Evolutionary conservation across 1,284 basidiomycete genomes (phyloP), one percentile per base, ranked within the genome.

Genomic region (Ceratobasidium sp.): DNA sequence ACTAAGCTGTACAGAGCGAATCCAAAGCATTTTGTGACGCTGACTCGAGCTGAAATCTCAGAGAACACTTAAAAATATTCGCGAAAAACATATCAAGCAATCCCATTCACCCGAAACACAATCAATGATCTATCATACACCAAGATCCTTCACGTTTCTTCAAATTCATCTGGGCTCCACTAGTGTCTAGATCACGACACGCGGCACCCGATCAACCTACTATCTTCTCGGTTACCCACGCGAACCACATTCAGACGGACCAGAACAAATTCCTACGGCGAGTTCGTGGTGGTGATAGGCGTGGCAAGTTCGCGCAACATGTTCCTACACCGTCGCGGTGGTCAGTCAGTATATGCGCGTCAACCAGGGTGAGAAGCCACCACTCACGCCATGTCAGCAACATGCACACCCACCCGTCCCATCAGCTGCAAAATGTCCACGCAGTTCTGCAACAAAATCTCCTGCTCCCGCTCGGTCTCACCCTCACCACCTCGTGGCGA

Each of bases 301-400:
- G 68, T 49, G 9, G 68, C 68, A 16, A 71, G 68, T 22, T 71
- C 56, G 31, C 68, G 46, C 22, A 71, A 54, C 68, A 71, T 71
- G 27, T 71, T 71, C 31, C 68, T 71, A 37, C 37, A 46, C 9
- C 27, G 6, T 37, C 14, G 27, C 8, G 7, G 9, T 22, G 31
- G 29, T 24, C 29, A 51, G 29, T 71, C 14, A 49, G 22, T 34
- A 41, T 54, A 71, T 41, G 49, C 39, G n/a, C 48, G 64, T 22
- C 24, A n/a, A 11, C 27, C 22, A 19, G 34, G 5, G 16, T 48
- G 37, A n/a, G 43, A 54, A 61, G 34, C 54, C 19, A 71, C 31
- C 8, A 63, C 68, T 43, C 59, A 71, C 68, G 68, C 68, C 68
- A 71, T 61, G 54, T 71, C 68, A 43, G 68, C 68, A 27, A 71